A percentile compares a stretch with the other conserved stretches of the same genome.
Evolutionary conservation across 768 basidiomycete species (phyloP).

Genomic region (Solioccasus polychromus): DNA sequence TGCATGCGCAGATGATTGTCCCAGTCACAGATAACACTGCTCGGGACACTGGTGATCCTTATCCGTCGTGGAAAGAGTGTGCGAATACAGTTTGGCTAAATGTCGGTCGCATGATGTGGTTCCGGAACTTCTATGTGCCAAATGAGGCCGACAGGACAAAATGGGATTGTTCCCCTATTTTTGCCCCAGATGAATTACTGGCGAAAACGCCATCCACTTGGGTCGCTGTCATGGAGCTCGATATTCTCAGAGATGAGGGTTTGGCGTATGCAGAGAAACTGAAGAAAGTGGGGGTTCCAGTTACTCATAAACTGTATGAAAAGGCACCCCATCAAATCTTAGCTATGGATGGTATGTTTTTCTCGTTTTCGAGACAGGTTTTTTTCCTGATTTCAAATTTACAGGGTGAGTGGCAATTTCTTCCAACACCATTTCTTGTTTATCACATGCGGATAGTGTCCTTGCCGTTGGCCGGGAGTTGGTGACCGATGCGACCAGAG

Average conservation of each 20-base stretch:
- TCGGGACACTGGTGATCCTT: conserved; percentile 32
- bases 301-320: conserved; percentile 56
- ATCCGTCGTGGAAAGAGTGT: conserved; percentile 59
- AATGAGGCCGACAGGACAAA: conserved; percentile 55
- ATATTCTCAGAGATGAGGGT: conserved; percentile 70
- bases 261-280: conserved; percentile 61
- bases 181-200: conserved; percentile 58
- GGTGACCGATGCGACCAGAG: conserved; percentile 36
- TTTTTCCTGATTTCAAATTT: neutral
- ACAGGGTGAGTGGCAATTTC: conserved; percentile 21
- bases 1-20: conserved; percentile 67
- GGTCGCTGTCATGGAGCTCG: conserved; percentile 65
- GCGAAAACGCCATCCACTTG: conserved; percentile 55
- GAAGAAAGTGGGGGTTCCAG: conserved; percentile 48
- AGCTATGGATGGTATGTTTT: conserved; percentile 65
- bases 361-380: neutral
- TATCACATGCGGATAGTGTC: conserved; percentile 29
- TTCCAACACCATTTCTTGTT: neutral
- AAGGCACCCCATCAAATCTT: conserved; percentile 70
- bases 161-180: conserved; percentile 72
- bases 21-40: conserved; percentile 78
- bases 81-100: conserved; percentile 59
- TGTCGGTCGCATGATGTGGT: conserved; percentile 71
- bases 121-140: conserved; percentile 65
- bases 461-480: conserved; percentile 36